Evolutionary conservation across 371 early-diverging fungal species (phyloP).

Genomic region (Batkoa obscura): DNA sequence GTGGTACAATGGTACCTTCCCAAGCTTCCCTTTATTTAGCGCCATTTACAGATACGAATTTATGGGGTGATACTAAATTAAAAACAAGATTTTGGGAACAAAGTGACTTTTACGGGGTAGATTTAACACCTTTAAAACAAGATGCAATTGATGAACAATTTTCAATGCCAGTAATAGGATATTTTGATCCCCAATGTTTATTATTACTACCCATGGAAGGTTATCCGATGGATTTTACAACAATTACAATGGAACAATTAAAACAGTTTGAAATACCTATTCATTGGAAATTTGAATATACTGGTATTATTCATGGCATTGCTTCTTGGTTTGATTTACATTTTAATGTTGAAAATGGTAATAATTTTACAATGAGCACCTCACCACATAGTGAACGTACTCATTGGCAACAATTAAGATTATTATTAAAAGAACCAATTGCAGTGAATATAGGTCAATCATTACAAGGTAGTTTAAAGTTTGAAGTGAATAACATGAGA

Average conservation of each 20-base stretch:
- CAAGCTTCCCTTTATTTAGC: slow-evolving; percentile 73
- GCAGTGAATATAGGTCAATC: slow-evolving; percentile 83
- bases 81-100: slow-evolving; percentile 84
- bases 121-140: slow-evolving; percentile 59
- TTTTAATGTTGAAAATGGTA: slow-evolving; percentile 22
- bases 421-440: slow-evolving; percentile 81
- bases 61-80: slow-evolving; percentile 84
- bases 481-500: slow-evolving; percentile 74
- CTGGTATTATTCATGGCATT: slow-evolving; percentile 83
- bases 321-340: slow-evolving; percentile 94
- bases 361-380: slow-evolving; percentile 48
- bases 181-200: slow-evolving; percentile 71
- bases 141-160: slow-evolving; percentile 76
- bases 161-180: slow-evolving; percentile 82
- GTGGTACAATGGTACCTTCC: slow-evolving; percentile 80
- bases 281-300: slow-evolving; percentile 58
- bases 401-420: slow-evolving; percentile 96
- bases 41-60: slow-evolving; percentile 59
- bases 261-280: slow-evolving; percentile 73
- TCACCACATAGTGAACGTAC: slow-evolving; percentile 70
- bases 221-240: slow-evolving; percentile 66
- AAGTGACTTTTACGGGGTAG: slow-evolving; percentile 76
- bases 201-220: slow-evolving; percentile 42
- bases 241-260: slow-evolving; percentile 50
- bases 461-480: slow-evolving; percentile 66